Base-by-base conservation (phyloP, 2,329 filamentous ascomycete genomes). In the Didymella sp. region DNA sequence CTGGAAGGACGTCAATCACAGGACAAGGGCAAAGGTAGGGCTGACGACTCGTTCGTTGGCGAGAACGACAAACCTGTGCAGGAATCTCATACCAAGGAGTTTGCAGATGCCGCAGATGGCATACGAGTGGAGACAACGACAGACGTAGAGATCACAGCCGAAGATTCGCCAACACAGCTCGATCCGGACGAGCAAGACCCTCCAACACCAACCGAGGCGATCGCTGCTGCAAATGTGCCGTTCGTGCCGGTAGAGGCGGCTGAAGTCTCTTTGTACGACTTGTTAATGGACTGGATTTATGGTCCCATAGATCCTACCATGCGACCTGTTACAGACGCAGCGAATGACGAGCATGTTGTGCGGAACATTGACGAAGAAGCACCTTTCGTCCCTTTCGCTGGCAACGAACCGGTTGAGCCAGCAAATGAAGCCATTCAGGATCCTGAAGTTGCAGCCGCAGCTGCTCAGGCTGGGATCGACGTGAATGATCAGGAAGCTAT, bases 391-490 rank as follows among this genome's bases (percentile, higher is more conserved):
- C 83, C 83, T 27, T 78, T 84, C 59, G 76, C 78, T 58, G 78
- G 77, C 41, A 77, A 78, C 13, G 73, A 71, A 31, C 65, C 56
- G 2, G 65, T 64, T 30, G 68, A 71, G 25, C 63, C 65, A 7
- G 71, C 51, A 7, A 66, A 72, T 21, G 55, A 63, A 21, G 68
- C 64, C 12, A 64, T 64, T 19, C 80, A 79, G 37, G 84, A 86
- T 52, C 83, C 79, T 13, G 87, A 89, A 56, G 84, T 85, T 1
- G 80, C 85, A 21, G 86, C 86, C 49, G 89, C 84, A 41, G 88
- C 85, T n/a, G 84, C 83, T 19, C 86, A 85, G 45, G 87, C 85
- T 15, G 89, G 84, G 8, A 79, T 94, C 31, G 91, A 96, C 67
- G 70, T 79, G 12, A 85, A 87, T 42, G 85, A 88, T 51, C 84